Base-by-base conservation (phyloP, 164 flowering plant species). In the Sedum album region DNA sequence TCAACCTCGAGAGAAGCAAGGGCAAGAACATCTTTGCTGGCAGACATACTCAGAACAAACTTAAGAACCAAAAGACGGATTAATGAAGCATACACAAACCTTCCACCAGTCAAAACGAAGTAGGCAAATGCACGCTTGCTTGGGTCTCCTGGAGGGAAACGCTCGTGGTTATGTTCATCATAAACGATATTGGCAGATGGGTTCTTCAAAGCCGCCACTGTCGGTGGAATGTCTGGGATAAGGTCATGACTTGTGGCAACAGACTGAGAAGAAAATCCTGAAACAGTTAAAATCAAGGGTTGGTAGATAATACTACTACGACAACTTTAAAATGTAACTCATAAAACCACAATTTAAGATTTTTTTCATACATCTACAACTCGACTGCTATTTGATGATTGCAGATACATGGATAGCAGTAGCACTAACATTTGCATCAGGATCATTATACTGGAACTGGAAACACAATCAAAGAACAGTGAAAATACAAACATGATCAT, bases 111-210 rank as follows among this genome's bases (percentile, higher is more conserved):
- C 46, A 65, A 26, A 8, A 65, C 67, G 21, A 65, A 65, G 28
- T 65, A 65, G 46, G 67, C 67, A 65, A 65, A 65, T 20, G 67
- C 67, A 65, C 67, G 67, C 67, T 65, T 65, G 67, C 67, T 65
- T 23, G 67, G 67, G 13, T 65, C 67, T 2, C 67, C 67, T 10
- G 67, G 67, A 28, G 67, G 67, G 35, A 65, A 65, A 36, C 67
- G 67, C 48, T 65, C 67, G 14, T 65, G 67, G 26, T 65, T 65
- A 48, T 36, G 46, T 65, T 65, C 67, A 65, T 65, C 67, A 33
- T 65, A 65, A 7, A 65, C 67, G n/a, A 65, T 65, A 21, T 65
- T 65, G 30, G 67, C 46, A 65, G 67, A 35, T 36, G 67, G 67
- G 46, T 65, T 65, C 67, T 65, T 65, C 42, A 65, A 35, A 38